Evolutionary conservation across 345 rosid species (phyloP), one percentile per base, ranked within the genome.

Genomic region (Eucalyptus polyanthemos): DNA sequence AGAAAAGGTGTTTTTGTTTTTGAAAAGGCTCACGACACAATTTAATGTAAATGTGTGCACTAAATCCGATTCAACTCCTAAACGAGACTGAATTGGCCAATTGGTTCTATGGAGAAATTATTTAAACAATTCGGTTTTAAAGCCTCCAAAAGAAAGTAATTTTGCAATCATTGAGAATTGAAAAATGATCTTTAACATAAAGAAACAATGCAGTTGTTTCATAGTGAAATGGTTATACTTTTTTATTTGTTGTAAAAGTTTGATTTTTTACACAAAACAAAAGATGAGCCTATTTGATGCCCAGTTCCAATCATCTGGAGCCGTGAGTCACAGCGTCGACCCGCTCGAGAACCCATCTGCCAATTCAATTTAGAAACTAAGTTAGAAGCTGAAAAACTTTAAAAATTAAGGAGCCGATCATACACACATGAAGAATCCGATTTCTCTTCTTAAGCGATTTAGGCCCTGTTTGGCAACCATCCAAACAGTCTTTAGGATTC

Each of bases 1-100:
- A 11, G n/a, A n/a, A n/a, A n/a, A n/a, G 0, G 29, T 40, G 47
- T 3, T 11, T 21, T 37, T 72, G 11, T 69, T 15, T 17, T 19
- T 53, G 24, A 69, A 40, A 11, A 10, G 47, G 16, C 27, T 76
- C 9, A 12, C 1, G 83, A 6, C 27, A 10, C 5, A 1, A 0
- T 69, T 17, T 13, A 6, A 21, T 40, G 16, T 21, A 40, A 13
- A 44, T 0, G 8, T 7, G 27, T 21, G 47, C 83, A 21, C 0
- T 21, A 21, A 0, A 2, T 40, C 9, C 0, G 5, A 5, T 40
- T 40, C 3, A 21, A 40, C 27, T 6, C 24, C 0, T 12, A 1
- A 11, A 6, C 1, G 1, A 21, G 47, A n/a, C n/a, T n/a, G n/a
- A n/a, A n/a, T n/a, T n/a, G n/a, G n/a, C n/a, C n/a, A n/a, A n/a